Conservation (phyloP, 2,329 filamentous ascomycete genomes). For the Aspergillus thermomutatus region DNA sequence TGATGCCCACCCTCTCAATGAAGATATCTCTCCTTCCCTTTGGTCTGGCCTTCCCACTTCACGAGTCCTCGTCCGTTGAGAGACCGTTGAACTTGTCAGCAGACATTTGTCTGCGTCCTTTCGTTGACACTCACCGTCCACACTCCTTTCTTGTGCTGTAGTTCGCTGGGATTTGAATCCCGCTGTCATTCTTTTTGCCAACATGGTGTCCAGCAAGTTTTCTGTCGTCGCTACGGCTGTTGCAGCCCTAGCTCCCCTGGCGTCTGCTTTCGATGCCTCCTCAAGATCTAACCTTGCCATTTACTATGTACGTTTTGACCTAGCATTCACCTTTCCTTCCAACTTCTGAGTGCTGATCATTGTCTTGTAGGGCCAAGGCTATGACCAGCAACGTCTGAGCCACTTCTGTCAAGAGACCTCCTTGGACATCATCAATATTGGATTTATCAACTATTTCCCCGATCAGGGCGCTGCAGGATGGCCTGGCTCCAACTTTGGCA, state of each 20-base stretch:
- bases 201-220: conserved; percentile 35
- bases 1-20: neutral
- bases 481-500: conserved; percentile 56
- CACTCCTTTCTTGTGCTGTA: conserved; percentile 31
- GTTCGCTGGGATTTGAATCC: conserved; percentile 30
- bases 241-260: conserved; percentile 27
- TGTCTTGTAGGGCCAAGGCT: conserved; percentile 49
- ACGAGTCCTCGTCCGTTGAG: conserved; percentile 14
- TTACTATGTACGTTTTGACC: conserved; percentile 46
- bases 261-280: conserved; percentile 40
- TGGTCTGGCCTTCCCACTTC: conserved; percentile 8
- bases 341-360: conserved; percentile 7
- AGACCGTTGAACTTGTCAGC: conserved; percentile 15
- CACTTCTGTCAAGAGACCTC: conserved; percentile 51
- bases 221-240: conserved; percentile 35
- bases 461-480: conserved; percentile 43
- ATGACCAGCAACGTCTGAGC: conserved; percentile 45
- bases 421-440: conserved; percentile 56
- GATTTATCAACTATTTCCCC: conserved; percentile 55
- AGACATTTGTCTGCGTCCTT: conserved; percentile 54
- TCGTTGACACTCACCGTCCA: conserved; percentile 44
- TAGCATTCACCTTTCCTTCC: neutral
- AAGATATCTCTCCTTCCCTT: conserved; percentile 6
- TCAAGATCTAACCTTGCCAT: conserved; percentile 50
- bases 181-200: conserved; percentile 31